Evolutionary conservation across 2,329 filamentous ascomycete genomes (phyloP), one percentile per base, ranked within the genome.

Genomic region (Escovopsis sp.): DNA sequence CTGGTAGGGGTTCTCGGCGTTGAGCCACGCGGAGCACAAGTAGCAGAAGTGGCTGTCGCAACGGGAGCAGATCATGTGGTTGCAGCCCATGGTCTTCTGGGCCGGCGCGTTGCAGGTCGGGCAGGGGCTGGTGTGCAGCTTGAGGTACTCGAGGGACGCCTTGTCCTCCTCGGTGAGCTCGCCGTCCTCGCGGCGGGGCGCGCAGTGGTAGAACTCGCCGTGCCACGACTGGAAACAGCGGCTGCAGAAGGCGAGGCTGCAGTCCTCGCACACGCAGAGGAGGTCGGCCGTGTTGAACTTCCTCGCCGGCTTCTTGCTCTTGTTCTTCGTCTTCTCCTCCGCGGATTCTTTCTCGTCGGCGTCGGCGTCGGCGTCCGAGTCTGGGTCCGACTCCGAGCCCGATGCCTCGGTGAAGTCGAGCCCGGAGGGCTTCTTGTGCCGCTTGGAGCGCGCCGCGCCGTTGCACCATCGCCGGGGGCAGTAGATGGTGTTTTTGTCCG

Each of bases 1-100:
- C 42, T 71, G 65, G 55, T 96, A 96, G 1, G 88, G 88, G 51
- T 94, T 91, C 14, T 65, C 68, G 0, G 83, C 76, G 43, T 81
- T 73, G 35, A 98, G 70, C 83, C 85, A 96, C n/a, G 79, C 72
- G 1, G 82, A 81, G 56, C 91, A 96, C 1, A 96, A 72, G 51
- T 96, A 96, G 65, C 91, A 98, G 58, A 95, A 96, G 59, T 96
- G 89, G 2, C 85, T 83, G 40, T 81, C 71, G 66, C 91, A 98
- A 48, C 84, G 79, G 58, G 81, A 85, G 62, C 89, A 95, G 39
- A 81, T 84, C 87, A 96, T 96, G 61, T 95, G 88, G 60, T 95
- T 95, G 68, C 91, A 98, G 33, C 91, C 91, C 55, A 84, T 79
- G 2, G 82, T 85, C 67, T 98, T 98, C 57, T 94, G 85, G 16